Conservation (phyloP, 202 grass and related monocot species). For the Bolboschoenoplectus hybrid region DNA sequence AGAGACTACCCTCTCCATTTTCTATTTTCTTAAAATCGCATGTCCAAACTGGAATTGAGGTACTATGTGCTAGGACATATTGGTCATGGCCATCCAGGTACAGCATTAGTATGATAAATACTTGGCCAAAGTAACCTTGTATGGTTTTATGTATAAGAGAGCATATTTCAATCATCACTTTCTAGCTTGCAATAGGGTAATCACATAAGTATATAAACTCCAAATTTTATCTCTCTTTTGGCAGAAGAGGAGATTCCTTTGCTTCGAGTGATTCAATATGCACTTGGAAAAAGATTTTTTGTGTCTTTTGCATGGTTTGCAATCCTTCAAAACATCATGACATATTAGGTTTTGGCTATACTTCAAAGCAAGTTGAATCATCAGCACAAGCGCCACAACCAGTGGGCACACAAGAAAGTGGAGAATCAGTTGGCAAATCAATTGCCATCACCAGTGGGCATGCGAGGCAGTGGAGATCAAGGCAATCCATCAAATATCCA, state of each 20-base stretch:
- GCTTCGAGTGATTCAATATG: constrained; percentile 33
- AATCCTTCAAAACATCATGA: too few species aligned
- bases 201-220: background rate
- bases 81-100: background rate
- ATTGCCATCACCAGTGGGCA: too few species aligned
- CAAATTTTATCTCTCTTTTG: background rate
- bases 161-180: background rate
- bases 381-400: too few species aligned
- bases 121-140: constrained; percentile 21
- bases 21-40: constrained; percentile 7
- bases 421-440: too few species aligned
- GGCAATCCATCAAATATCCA: too few species aligned
- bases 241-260: constrained; percentile 46
- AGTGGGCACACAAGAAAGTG: too few species aligned
- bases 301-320: background rate
- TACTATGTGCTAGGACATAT: background rate
- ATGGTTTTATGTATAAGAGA: background rate
- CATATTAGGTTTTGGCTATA: too few species aligned
- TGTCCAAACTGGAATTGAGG: background rate
- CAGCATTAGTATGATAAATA: background rate
- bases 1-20: background rate
- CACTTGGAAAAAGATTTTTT: constrained; percentile 31
- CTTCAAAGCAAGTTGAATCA: too few species aligned
- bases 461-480: too few species aligned
- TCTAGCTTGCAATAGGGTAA: constrained; percentile 4